A percentile compares a stretch with the other conserved stretches of the same genome.
These are phyloP conservation scores for Microbotryomycetes sp. DNA, from an alignment of 1,284 basidiomycete species.

Conservation along the genomic window DNA sequence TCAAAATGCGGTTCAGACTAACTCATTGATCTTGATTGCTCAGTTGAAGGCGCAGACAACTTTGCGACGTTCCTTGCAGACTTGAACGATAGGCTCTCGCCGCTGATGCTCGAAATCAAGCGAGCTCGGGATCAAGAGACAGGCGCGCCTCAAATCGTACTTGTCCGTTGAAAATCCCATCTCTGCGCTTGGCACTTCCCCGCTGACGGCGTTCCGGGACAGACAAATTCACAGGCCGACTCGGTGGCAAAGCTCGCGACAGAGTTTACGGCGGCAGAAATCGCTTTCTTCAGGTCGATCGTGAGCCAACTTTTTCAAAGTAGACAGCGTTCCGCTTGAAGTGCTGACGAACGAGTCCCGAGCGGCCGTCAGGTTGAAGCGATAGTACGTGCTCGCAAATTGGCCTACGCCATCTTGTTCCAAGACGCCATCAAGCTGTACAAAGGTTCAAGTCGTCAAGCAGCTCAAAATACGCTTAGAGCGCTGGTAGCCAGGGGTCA, in stretches of 20 bases:
- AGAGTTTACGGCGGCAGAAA: constrained; percentile 65
- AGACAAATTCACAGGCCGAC: constrained; percentile 51
- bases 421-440: constrained; percentile 59
- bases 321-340: not conserved
- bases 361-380: constrained; percentile 59
- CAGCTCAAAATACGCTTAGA: constrained; percentile 61
- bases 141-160: constrained; percentile 42
- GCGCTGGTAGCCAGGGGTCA: constrained; percentile 72
- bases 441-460: constrained; percentile 58
- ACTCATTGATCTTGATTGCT: not conserved
- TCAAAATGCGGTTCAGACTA: not conserved
- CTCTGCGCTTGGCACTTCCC: not conserved
- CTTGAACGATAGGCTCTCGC: constrained; percentile 56
- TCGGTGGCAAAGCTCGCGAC: constrained; percentile 72
- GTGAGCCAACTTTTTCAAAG: constrained; percentile 46
- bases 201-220: not conserved
- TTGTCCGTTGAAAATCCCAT: not conserved
- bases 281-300: constrained; percentile 69
- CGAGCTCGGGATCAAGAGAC: constrained; percentile 56
- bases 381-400: constrained; percentile 69
- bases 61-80: constrained; percentile 56
- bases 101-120: constrained; percentile 62
- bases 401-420: constrained; percentile 66
- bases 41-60: constrained; percentile 35
- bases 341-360: not conserved